Evolutionary conservation across 2,329 filamentous ascomycete species (phyloP).

Genomic region (Epicoccum sorghinum): DNA sequence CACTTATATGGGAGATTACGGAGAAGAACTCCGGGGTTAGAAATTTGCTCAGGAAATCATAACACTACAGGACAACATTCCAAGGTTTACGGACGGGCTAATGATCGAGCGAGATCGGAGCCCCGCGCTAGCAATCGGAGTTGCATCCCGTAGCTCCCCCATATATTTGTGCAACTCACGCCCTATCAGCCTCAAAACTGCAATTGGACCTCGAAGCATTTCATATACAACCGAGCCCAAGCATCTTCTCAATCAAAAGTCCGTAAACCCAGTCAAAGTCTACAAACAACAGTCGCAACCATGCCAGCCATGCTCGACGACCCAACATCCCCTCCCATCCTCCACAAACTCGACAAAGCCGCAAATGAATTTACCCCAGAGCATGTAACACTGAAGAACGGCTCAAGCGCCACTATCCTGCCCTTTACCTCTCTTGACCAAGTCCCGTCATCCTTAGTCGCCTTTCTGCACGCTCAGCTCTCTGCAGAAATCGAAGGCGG

Average conservation of each 20-base stretch:
- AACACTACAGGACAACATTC: too few species aligned
- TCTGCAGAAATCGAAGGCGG: conserved; percentile 86
- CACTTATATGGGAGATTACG: too few species aligned
- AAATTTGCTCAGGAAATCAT: too few species aligned
- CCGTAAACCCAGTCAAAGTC: neutral
- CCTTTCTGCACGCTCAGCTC: conserved; percentile 78
- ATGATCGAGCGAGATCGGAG: conserved; percentile 7
- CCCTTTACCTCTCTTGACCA: conserved; percentile 74
- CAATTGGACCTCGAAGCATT: neutral
- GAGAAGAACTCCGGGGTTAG: too few species aligned
- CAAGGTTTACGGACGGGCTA: too few species aligned
- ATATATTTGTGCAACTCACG: conserved; percentile 1
- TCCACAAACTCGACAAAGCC: conserved; percentile 64
- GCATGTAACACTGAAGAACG: conserved; percentile 78
- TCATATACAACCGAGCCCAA: neutral
- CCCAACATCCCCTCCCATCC: conserved; percentile 63
- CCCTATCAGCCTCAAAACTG: conserved; percentile 17
- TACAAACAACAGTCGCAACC: neutral
- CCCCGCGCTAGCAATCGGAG: conserved; percentile 5
- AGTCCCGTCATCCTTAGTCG: conserved; percentile 71
- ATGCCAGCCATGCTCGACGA: conserved; percentile 19
- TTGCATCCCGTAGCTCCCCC: neutral
- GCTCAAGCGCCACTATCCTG: conserved; percentile 74
- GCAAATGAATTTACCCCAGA: conserved; percentile 70
- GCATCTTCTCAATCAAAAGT: neutral